phyloP scores from a whole-genome alignment of 257 asterid species.

The Gynochthodes officinalis region DNA sequence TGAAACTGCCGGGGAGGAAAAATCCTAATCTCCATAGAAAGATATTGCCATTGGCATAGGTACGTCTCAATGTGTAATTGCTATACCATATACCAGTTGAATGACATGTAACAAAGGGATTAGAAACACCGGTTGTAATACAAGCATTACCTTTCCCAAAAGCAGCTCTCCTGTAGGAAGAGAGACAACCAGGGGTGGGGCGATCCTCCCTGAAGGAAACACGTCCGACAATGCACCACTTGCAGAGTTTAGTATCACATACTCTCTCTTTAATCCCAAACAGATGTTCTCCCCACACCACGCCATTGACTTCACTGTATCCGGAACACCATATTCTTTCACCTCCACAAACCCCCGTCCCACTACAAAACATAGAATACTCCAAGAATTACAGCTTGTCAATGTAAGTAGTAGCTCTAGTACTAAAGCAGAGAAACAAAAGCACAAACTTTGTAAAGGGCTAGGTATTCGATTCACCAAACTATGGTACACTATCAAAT shows the following conservation, averaged over 20 bases:
- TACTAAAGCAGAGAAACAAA: background rate
- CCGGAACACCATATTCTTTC: conserved; percentile 90
- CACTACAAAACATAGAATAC: conserved; percentile 44
- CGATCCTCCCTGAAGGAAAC: conserved; percentile 91
- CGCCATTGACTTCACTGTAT: conserved; percentile 82
- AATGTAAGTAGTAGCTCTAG: background rate
- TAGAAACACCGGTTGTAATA: background rate
- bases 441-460: background rate
- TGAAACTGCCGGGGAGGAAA: conserved; percentile 73
- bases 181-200: conserved; percentile 88
- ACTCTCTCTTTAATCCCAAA: conserved; percentile 81
- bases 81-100: background rate
- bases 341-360: conserved; percentile 97
- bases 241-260: conserved; percentile 68
- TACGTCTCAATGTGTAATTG: conserved; percentile 69
- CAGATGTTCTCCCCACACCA: conserved; percentile 99
- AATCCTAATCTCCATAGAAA: conserved; percentile 37
- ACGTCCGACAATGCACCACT: conserved; percentile 88
- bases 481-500: background rate
- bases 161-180: conserved; percentile 94
- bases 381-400: background rate
- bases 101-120: background rate
- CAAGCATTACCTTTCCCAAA: conserved; percentile 69
- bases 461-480: background rate
- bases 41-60: conserved; percentile 79